Conservation (phyloP, 192 early-diverging fungal species). For the Fimicolochytrium jonesii region DNA sequence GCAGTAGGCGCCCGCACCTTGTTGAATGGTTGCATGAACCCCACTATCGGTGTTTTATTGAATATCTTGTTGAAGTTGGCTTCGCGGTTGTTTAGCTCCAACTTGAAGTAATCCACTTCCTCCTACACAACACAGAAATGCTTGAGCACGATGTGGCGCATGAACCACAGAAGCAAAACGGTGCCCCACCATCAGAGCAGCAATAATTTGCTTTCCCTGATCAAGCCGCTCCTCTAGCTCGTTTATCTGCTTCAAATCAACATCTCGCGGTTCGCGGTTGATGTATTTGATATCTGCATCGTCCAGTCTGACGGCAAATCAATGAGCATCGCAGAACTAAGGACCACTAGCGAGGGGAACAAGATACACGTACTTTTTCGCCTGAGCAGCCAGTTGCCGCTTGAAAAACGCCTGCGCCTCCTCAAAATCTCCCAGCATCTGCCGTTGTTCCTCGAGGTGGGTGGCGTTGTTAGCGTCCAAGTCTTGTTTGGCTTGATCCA, state of each 20-base stretch:
- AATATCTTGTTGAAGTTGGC: conserved; percentile 62
- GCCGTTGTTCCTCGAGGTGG: conserved; percentile 43
- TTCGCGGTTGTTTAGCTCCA: conserved; percentile 57
- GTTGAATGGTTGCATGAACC: conserved; percentile 43
- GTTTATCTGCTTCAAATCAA: conserved; percentile 40
- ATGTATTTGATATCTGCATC: conserved; percentile 55
- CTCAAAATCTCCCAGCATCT: conserved; percentile 55
- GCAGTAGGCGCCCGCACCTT: no score
- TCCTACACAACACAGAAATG: conserved; percentile 24
- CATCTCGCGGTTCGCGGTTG: conserved; percentile 55
- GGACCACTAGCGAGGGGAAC: conserved; percentile 2
- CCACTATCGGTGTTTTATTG: conserved; percentile 52
- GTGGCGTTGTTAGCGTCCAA: conserved; percentile 33
- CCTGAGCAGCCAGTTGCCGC: conserved; percentile 42
- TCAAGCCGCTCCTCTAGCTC: conserved; percentile 45
- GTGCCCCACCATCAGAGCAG: conserved; percentile 33
- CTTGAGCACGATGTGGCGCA: neutral
- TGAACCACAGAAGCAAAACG: neutral
- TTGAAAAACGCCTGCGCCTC: conserved; percentile 50
- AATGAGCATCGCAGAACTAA: neutral
- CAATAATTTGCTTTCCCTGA: conserved; percentile 29
- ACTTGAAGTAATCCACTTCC: conserved; percentile 49
- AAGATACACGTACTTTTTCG: conserved; percentile 31
- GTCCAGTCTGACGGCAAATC: conserved; percentile 35
- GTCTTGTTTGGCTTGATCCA: conserved; percentile 21